phyloP scores from a whole-genome alignment of 2,329 filamentous ascomycete genomes.

The Colletotrichum sp. region DNA sequence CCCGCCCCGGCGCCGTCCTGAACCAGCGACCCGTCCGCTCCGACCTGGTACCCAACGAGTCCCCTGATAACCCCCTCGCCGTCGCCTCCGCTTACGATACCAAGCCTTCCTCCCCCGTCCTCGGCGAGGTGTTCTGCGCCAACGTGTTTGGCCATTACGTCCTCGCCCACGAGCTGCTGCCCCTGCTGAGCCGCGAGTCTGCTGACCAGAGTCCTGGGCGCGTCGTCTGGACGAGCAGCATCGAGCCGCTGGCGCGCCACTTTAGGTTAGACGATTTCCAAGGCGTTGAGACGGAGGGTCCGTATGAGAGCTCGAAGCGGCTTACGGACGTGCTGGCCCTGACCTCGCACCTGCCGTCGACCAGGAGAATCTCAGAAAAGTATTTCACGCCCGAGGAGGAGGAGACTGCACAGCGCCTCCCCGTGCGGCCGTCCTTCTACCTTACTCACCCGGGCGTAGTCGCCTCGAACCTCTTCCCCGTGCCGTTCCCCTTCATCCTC shows the following conservation, averaged over 20 bases:
- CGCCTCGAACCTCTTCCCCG: conserved; percentile 79
- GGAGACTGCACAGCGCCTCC: conserved; percentile 22
- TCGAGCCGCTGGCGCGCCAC: conserved; percentile 65
- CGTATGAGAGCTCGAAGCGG: conserved; percentile 89
- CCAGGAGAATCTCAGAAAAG: conserved; percentile 57
- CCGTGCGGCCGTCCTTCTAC: conserved; percentile 68
- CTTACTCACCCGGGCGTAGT: conserved; percentile 87
- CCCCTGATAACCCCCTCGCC: conserved; percentile 6
- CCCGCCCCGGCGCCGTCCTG: conserved; percentile 52
- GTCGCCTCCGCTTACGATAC: conserved; percentile 2
- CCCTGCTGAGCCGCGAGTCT: conserved; percentile 65
- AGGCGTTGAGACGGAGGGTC: conserved; percentile 61
- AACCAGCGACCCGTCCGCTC: conserved; percentile 37
- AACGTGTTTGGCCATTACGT: conserved; percentile 97
- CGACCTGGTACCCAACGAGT: conserved; percentile 16
- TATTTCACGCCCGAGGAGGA: conserved; percentile 55
- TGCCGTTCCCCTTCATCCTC: conserved; percentile 72
- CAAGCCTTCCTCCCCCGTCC: conserved; percentile 60
- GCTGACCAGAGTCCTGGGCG: conserved; percentile 58
- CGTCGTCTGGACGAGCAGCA: conserved; percentile 85
- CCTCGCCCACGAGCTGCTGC: conserved; percentile 79
- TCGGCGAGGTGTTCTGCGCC: conserved; percentile 86
- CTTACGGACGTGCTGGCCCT: conserved; percentile 85
- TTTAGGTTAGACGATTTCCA: conserved; percentile 79
- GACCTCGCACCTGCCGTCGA: conserved; percentile 71